Conservation (phyloP, 305 asterid species). For the Fraxinus baroniana region DNA sequence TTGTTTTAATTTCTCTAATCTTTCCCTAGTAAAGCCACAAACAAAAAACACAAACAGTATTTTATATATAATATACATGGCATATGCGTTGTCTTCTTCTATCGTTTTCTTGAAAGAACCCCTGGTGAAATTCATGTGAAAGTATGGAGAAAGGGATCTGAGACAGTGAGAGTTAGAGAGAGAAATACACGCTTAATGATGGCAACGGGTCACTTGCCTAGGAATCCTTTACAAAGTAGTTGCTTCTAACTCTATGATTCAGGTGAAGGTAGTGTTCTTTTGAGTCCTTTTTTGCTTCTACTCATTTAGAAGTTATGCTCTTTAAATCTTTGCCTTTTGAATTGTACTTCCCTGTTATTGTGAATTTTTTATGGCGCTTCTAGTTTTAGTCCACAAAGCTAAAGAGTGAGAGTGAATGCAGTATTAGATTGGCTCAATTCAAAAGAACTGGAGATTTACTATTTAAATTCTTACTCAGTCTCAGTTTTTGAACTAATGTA, state of each 20-base stretch:
- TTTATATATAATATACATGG: neutral
- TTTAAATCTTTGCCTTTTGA: constrained; percentile 24
- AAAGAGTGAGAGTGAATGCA: constrained; percentile 1
- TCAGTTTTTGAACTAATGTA: constrained; percentile 14
- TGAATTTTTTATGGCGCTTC: constrained; percentile 14
- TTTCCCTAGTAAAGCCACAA: neutral
- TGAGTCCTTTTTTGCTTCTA: constrained; percentile 23
- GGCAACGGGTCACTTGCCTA: constrained; percentile 64
- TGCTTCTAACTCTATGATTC: constrained; percentile 60
- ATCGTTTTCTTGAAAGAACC: constrained; percentile 38
- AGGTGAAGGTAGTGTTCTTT: constrained; percentile 60
- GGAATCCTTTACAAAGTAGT: constrained; percentile 29
- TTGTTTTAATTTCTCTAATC: neutral
- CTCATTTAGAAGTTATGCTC: constrained; percentile 24
- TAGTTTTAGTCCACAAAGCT: constrained; percentile 13
- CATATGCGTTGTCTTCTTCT: constrained; percentile 18
- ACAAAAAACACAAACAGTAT: constrained; percentile 1
- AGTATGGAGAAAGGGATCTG: constrained; percentile 68
- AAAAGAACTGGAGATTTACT: constrained; percentile 17
- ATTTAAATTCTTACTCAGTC: constrained; percentile 6
- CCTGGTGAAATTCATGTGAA: constrained; percentile 74
- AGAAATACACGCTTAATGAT: constrained; percentile 38
- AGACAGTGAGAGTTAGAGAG: constrained; percentile 25
- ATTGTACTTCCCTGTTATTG: constrained; percentile 13
- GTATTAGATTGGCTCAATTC: constrained; percentile 1